These are phyloP conservation scores for Candida krabiensis DNA, from an alignment of 805 yeast species.

Conservation along the genomic window DNA sequence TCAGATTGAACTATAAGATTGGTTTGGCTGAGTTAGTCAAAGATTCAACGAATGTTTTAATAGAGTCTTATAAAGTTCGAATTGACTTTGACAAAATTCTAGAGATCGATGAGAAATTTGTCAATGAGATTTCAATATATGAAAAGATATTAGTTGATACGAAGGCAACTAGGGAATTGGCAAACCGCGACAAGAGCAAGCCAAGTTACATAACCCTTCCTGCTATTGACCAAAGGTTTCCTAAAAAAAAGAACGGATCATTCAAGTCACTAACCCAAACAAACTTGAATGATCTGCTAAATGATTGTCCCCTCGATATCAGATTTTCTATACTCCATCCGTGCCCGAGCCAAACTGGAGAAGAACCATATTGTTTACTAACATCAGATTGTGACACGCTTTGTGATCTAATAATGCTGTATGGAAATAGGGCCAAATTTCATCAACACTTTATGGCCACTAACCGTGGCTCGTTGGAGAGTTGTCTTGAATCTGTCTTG, in stretches of 20 bases:
- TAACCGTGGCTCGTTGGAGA: slow-evolving; percentile 35
- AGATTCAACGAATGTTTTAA: slow-evolving; percentile 47
- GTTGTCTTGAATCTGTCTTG: slow-evolving; percentile 37
- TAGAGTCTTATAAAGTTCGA: slow-evolving; percentile 50
- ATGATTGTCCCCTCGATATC: slow-evolving; percentile 32
- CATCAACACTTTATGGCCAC: slow-evolving; percentile 50
- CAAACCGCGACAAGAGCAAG: slow-evolving; percentile 20
- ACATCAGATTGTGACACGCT: slow-evolving; percentile 38
- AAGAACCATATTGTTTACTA: slow-evolving; percentile 27
- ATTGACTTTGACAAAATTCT: slow-evolving; percentile 42
- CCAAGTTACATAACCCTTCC: slow-evolving; percentile 29
- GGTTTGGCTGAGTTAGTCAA: slow-evolving; percentile 52
- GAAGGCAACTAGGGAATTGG: slow-evolving; percentile 21
- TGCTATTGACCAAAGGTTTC: slow-evolving; percentile 27
- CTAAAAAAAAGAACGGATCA: slow-evolving; percentile 16
- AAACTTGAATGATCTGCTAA: slow-evolving; percentile 19
- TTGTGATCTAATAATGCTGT: slow-evolving; percentile 46
- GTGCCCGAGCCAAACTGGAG: slow-evolving; percentile 22
- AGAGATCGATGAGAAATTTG: slow-evolving; percentile 41
- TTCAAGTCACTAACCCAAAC: slow-evolving; percentile 21
- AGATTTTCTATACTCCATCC: slow-evolving; percentile 31
- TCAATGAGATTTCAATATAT: slow-evolving; percentile 39
- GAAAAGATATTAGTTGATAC: slow-evolving; percentile 35
- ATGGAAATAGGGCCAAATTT: slow-evolving; percentile 51
- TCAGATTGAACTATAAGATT: slow-evolving; percentile 40